Conservation (phyloP, 1,284 basidiomycete genomes). For the Thelephora terrestris region DNA sequence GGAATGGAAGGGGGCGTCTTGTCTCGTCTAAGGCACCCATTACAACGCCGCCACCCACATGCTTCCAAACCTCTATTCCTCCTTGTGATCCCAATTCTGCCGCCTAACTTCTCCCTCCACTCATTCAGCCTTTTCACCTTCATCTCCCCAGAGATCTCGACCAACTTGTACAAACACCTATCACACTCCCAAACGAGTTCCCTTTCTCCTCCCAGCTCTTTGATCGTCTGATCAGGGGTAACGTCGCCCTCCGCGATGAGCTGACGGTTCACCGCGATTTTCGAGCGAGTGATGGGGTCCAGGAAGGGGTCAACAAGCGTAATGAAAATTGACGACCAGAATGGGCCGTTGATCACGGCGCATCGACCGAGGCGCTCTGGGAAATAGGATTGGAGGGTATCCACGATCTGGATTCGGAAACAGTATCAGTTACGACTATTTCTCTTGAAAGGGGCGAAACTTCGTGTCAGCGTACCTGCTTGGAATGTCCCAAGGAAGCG, state of each 20-base stretch:
- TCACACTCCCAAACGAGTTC: constrained; percentile 64
- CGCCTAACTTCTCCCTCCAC: constrained; percentile 61
- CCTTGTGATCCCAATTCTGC: constrained; percentile 59
- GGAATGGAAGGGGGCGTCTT: no score
- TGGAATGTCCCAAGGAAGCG: constrained; percentile 10
- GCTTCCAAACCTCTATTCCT: no score
- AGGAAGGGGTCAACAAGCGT: constrained; percentile 75
- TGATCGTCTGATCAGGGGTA: constrained; percentile 44
- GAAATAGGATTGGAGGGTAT: constrained; percentile 75
- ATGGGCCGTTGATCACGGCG: constrained; percentile 84
- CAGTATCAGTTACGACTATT: no score
- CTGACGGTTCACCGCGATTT: constrained; percentile 50
- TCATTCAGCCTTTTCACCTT: constrained; percentile 39
- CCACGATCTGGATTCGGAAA: constrained; percentile 74
- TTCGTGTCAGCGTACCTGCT: constrained; percentile 83
- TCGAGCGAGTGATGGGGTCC: constrained; percentile 63
- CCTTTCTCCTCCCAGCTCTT: constrained; percentile 50
- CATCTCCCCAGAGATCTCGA: constrained; percentile 43
- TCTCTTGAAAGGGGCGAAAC: constrained; percentile 52
- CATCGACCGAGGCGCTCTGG: constrained; percentile 41
- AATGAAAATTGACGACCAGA: constrained; percentile 73
- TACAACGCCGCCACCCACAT: no score
- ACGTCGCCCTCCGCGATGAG: constrained; percentile 52
- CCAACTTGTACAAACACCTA: constrained; percentile 62
- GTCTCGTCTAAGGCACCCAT: no score